Evolutionary conservation across 1,284 basidiomycete genomes (phyloP), one percentile per base, ranked within the genome.

Genomic region (Pseudozyma tsukubaensis): DNA sequence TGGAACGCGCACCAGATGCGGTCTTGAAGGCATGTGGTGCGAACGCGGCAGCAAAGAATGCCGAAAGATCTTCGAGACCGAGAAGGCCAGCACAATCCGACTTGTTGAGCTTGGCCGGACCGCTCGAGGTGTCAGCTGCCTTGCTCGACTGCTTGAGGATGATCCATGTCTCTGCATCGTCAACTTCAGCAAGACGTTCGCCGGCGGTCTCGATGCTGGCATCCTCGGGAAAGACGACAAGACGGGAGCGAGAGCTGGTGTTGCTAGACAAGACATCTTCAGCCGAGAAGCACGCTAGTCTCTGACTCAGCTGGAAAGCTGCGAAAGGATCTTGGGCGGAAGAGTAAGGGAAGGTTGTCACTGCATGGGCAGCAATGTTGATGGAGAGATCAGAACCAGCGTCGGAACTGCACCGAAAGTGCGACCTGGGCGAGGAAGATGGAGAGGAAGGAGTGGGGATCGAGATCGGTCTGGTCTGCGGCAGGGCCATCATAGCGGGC

Each of bases 11-110:
- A 14, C 1, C 16, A 7, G 21, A 1, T 9, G 42, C 18, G 4
- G 10, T n/a, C 36, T 60, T 63, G 5, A 56, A 49, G 11, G 21
- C 36, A 7, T 69, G 50, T n/a, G 64, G 62, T 12, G 48, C 67
- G 16, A 75, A 75, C 11, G 71, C 59, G 16, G 64, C 36, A 14
- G 67, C 60, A 16, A 75, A 66, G 48, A 75, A 71, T 19, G 63
- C 57, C 10, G 67, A 50, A 2, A 75, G 56, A 40, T 75, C 72
- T 42, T 74, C 66, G 6, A 69, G 62, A 18, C 66, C 48, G 4
- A 74, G 62, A n/a, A 74, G 21, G 6, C 72, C 62, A 21, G 44
- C 56, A 37, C 65, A 73, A 8, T 68, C 57, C 16, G 71, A 65
- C 24, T n/a, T 55, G 8, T 32, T 48, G 12, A 68, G 53, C 42